Evolutionary conservation across 23 red algal species (phyloP).

Genomic region (Gracilaria vermiculophylla): DNA sequence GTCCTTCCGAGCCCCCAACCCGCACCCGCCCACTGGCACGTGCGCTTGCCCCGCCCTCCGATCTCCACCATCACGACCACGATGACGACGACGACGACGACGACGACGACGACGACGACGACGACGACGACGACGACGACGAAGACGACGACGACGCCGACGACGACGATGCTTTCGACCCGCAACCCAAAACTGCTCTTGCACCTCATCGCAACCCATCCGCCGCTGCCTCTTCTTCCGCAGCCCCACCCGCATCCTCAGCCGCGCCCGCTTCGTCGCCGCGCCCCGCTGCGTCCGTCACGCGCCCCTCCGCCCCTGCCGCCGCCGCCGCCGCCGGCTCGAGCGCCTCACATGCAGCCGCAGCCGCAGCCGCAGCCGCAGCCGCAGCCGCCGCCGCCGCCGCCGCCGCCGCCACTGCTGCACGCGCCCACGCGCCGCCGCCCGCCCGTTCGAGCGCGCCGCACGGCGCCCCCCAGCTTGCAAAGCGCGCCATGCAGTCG

Average conservation of each 20-base stretch:
- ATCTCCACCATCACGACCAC: too few species aligned
- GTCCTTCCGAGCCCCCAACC: neutral
- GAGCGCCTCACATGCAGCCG: neutral
- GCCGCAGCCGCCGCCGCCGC: neutral
- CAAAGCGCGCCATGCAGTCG: neutral
- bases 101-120: neutral
- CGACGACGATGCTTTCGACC: neutral
- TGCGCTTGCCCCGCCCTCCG: neutral
- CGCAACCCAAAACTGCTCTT: neutral
- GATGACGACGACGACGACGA: neutral
- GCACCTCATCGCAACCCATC: neutral
- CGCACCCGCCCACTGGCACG: neutral
- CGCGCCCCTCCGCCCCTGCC: neutral
- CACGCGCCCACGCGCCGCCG: neutral
- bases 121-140: slow-evolving; percentile 16
- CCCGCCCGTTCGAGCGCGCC: neutral
- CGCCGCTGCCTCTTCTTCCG: neutral
- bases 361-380: neutral
- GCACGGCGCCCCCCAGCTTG: neutral
- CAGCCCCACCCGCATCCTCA: neutral
- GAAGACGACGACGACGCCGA: neutral
- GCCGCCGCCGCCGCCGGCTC: neutral
- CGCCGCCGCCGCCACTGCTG: neutral
- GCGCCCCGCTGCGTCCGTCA: neutral
- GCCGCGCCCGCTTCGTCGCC: neutral